Percentiles rank a stretch among this genome's conserved stretches.
Conservation (phyloP, 1,139 yeast species). For the Suhomyces wounanorum region DNA sequence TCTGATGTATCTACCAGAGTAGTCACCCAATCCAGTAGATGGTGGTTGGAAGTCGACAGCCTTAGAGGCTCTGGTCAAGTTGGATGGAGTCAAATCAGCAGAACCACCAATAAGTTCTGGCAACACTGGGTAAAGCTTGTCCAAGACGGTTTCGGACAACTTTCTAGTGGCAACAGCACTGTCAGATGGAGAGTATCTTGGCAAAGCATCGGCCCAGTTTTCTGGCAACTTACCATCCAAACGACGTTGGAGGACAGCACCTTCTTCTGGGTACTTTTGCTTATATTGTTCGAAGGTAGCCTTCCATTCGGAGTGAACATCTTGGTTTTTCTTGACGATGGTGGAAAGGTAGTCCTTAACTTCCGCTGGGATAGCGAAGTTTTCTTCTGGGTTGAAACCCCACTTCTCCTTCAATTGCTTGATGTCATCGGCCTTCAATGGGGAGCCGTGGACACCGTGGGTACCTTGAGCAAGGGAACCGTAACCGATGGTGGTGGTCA, state of each 20-base stretch:
- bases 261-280: conserved; percentile 74
- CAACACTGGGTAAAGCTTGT: conserved; percentile 59
- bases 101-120: conserved; percentile 98
- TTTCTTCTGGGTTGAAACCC: conserved; percentile 87
- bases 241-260: conserved; percentile 83
- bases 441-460: conserved; percentile 95
- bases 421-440: conserved; percentile 92
- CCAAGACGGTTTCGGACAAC: conserved; percentile 82
- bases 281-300: conserved; percentile 60
- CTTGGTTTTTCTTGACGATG: conserved; percentile 58
- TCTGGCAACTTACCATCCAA: conserved; percentile 77
- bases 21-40: conserved; percentile 77
- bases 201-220: conserved; percentile 79
- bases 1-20: conserved; percentile 92
- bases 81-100: conserved; percentile 97
- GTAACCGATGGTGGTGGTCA: conserved; percentile 90
- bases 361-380: conserved; percentile 79
- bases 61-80: conserved; percentile 86
- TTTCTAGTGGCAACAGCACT: conserved; percentile 92
- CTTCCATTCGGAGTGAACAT: conserved; percentile 76
- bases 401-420: conserved; percentile 80
- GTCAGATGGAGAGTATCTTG: conserved; percentile 77
- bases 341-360: conserved; percentile 71
- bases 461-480: conserved; percentile 90
- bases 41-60: conserved; percentile 96